Conservation (phyloP, 2,329 filamentous ascomycete genomes). For the Xylariaceae sp. region DNA sequence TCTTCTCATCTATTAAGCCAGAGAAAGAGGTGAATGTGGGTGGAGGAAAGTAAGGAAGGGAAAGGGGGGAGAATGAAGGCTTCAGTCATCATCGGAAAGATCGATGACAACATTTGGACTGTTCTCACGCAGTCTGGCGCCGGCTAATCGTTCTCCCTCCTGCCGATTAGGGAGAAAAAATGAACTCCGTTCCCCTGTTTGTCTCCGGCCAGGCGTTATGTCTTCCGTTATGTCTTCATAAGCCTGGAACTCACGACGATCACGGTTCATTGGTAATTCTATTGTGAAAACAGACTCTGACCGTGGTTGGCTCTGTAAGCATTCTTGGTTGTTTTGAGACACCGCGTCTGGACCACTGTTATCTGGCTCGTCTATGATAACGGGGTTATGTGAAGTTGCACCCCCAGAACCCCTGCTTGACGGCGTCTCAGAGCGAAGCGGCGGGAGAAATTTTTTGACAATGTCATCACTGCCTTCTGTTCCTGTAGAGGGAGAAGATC, state of each 20-base stretch:
- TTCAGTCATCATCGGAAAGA: constrained; percentile 12
- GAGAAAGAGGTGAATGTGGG: too few relatives aligned
- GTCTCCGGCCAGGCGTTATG: constrained; percentile 4
- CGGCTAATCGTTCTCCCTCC: constrained; percentile 10
- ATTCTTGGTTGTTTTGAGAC: neutral
- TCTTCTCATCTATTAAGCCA: too few relatives aligned
- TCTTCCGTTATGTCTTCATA: neutral
- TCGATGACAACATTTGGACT: constrained; percentile 11
- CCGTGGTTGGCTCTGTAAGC: neutral
- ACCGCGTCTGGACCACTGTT: neutral
- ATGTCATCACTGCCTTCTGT: constrained; percentile 6
- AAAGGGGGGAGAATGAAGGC: neutral
- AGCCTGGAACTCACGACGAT: neutral
- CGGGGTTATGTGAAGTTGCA: constrained; percentile 21
- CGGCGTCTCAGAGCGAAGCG: constrained; percentile 11
- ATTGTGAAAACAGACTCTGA: neutral
- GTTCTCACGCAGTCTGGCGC: constrained; percentile 7
- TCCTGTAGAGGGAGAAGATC: neutral
- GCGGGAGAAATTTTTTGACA: constrained; percentile 17
- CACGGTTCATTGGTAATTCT: constrained; percentile 3
- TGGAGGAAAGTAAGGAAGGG: too few relatives aligned
- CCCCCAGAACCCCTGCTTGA: constrained; percentile 17
- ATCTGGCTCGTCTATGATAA: constrained; percentile 24
- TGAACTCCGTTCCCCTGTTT: constrained; percentile 4
- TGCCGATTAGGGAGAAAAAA: constrained; percentile 7